These are phyloP conservation scores for Rhodocollybia butyracea DNA, from an alignment of 768 basidiomycete genomes.

Conservation along the genomic window DNA sequence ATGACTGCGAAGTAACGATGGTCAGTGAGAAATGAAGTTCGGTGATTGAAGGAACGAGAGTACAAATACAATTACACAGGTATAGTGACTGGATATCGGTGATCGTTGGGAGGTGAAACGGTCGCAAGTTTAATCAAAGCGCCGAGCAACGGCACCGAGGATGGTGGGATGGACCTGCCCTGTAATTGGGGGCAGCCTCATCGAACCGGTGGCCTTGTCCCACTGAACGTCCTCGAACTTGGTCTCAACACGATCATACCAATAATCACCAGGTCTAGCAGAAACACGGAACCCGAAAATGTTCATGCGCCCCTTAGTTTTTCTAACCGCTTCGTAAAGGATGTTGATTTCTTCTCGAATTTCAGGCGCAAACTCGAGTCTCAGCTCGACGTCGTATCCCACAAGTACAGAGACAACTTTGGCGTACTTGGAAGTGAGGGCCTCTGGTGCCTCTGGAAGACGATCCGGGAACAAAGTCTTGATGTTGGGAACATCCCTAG, in stretches of 20 bases:
- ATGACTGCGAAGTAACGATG: too few relatives aligned
- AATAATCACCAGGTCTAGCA: conserved; percentile 3
- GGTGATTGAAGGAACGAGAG: too few relatives aligned
- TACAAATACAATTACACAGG: too few relatives aligned
- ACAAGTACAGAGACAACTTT: conserved; percentile 5
- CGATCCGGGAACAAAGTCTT: conserved; percentile 9
- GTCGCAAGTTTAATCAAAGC: neutral
- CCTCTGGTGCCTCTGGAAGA: conserved; percentile 8
- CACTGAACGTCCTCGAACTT: conserved; percentile 9
- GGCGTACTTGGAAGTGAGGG: conserved; percentile 5
- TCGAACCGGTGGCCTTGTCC: conserved; percentile 3
- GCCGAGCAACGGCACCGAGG: conserved; percentile 12
- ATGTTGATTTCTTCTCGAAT: neutral
- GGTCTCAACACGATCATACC: neutral
- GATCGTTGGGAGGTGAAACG: too few relatives aligned
- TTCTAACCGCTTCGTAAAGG: conserved; percentile 7
- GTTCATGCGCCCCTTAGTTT: conserved; percentile 1
- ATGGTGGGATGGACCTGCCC: conserved; percentile 10
- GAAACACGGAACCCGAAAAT: conserved; percentile 8
- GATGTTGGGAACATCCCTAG: conserved; percentile 8
- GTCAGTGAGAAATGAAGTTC: too few relatives aligned
- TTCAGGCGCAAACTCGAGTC: neutral
- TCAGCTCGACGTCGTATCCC: conserved; percentile 9
- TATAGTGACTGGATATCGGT: too few relatives aligned
- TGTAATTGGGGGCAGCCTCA: conserved; percentile 6